Base-by-base conservation (phyloP, 2,329 filamentous ascomycete species). In the Akanthomyces lecanii region DNA sequence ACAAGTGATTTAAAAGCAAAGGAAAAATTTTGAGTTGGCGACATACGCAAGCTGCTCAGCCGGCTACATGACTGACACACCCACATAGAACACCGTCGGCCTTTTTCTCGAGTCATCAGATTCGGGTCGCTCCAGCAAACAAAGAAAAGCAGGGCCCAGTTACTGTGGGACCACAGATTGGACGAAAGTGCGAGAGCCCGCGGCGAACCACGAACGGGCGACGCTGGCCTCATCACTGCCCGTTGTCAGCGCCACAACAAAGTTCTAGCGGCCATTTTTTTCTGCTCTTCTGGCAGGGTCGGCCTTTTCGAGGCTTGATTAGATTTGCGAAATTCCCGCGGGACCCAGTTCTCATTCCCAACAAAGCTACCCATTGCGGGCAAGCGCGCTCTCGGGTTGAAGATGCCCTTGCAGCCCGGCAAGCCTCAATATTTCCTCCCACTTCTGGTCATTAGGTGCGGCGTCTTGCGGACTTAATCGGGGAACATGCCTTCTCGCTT, bases 31-130 rank as follows among this genome's bases (percentile, higher is more conserved):
- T 50, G 3, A 42, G 18, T 12, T 11, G 18, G 28, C n/a, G 21
- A 5, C 21, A 33, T 16, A 40, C 45, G 12, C 21, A 51, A 45
- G 8, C 47, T 51, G 40, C 18, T 33, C 28, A 21, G 54, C 33
- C 33, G 45, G 33, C 21, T 11, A 45, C 33, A 45, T 16, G 23
- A 23, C 45, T 23, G 21, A 56, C n/a, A 40, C 14, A 23, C 33
- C 45, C 47, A 44, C 23, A 10, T 42, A 42, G 23, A 50, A 57
- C 28, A 4, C 56, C 56, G 56, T 59, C 56, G 56, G 56, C 33
- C 30, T 47, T 59, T 59, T 51, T 21, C 5, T 51, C 36, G 56
- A 59, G 56, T 59, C 56, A 51, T 59, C 56, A 51, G n/a, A 5
- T 4, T 16, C 5, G 10, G 14, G 38, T 40, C 12, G 12, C 38